Conservation (phyloP, 495 filamentous ascomycete species). For the Hapsidospora chrysogenum region DNA sequence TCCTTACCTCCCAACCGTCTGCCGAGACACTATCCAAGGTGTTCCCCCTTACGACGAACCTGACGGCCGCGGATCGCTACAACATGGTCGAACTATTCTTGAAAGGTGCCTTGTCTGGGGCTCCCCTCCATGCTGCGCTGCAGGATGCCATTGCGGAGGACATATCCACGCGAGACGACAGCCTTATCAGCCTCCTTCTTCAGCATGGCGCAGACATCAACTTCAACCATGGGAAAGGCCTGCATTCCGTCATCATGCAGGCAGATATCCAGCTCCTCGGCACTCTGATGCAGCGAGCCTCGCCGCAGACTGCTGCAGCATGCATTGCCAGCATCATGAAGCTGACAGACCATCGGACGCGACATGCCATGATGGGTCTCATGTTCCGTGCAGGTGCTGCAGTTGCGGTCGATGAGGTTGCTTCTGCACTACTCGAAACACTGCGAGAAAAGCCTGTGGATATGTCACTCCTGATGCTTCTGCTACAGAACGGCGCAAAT, state of each 20-base stretch:
- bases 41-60: slow-evolving; percentile 17
- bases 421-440: slow-evolving; percentile 15
- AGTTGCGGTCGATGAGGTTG: slow-evolving; percentile 14
- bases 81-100: slow-evolving; percentile 23
- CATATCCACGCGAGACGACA: slow-evolving; percentile 20
- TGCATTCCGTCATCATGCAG: slow-evolving; percentile 21
- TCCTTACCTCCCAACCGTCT: slow-evolving; percentile 21
- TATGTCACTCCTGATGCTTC: slow-evolving; percentile 15
- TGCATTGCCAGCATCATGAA: slow-evolving; percentile 21
- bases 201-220: slow-evolving; percentile 25
- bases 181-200: slow-evolving; percentile 24
- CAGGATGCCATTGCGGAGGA: slow-evolving; percentile 25
- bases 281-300: slow-evolving; percentile 18
- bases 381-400: slow-evolving; percentile 21
- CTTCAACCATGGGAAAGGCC: slow-evolving; percentile 23
- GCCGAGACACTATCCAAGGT: slow-evolving; percentile 18
- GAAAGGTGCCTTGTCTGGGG: slow-evolving; percentile 16
- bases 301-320: slow-evolving; percentile 16
- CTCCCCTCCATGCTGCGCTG: slow-evolving; percentile 18
- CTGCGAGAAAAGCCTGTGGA: slow-evolving; percentile 18
- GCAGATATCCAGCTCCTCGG: slow-evolving; percentile 18
- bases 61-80: slow-evolving; percentile 17
- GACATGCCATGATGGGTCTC: slow-evolving; percentile 21
- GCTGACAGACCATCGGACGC: slow-evolving; percentile 9
- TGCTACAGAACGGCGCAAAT: slow-evolving; percentile 26